Evolutionary conservation across 352 stramenopile genomes (phyloP), one percentile per base, ranked within the genome.

Genomic region (Globisporangium cederbergense): DNA sequence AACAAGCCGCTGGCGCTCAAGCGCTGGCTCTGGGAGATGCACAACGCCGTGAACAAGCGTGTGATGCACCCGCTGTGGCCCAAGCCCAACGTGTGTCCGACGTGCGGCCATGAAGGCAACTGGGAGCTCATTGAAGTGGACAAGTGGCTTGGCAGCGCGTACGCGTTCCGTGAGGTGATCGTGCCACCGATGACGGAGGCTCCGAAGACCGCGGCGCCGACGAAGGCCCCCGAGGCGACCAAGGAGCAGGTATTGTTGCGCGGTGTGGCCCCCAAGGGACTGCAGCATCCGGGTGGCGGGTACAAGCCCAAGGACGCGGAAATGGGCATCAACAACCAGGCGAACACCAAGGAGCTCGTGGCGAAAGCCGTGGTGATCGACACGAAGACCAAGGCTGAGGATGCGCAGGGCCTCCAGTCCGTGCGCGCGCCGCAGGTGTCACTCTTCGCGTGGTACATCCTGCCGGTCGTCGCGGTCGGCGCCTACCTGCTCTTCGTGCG

Each of bases 31-130:
- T 95, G 86, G 86, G 72, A 88, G 60, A 86, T 87, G 71, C 86
- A 95, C 79, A 95, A 95, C 64, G 78, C 75, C 11, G 86, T 93
- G 13, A 95, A 95, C 74, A 89, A 79, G 62, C 81, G 86, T 3
- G 71, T 93, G 34, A 74, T 79, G 47, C 83, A 94, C 61, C 81
- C 81, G 25, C 76, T 85, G 53, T 94, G 83, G 83, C 86, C 86
- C 20, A 94, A 94, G 58, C 79, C 74, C 6, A 71, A 89, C 14
- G 65, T 84, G 25, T 94, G 84, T 65, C 79, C 84, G 20, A 90
- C 80, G 4, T 93, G 84, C 63, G 84, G 85, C 43, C 64, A 68
- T 14, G 83, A 88, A 54, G 72, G 34, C 64, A 72, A 71, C 32
- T 94, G 85, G 85, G 70, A 84, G 57, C 57, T 86, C 43, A 62